Evolutionary conservation across 805 yeast species (phyloP).

Genomic region (Ogataea wickerhamii): DNA sequence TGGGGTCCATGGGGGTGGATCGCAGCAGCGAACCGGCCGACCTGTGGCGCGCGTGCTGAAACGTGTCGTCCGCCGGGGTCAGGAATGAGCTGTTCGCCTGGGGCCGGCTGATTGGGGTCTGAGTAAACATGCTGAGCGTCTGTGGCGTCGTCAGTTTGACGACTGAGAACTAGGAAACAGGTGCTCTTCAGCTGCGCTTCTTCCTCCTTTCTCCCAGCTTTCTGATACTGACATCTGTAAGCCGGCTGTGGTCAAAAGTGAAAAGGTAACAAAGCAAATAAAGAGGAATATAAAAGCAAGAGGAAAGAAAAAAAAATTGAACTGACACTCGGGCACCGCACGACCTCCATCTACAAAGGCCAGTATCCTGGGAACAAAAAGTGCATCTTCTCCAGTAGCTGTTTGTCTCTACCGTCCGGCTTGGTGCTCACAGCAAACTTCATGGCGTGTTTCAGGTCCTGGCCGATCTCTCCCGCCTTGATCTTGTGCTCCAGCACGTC

Average conservation of each 20-base stretch:
- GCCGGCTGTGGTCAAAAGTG: too few species aligned
- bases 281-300: too few species aligned
- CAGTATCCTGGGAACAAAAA: constrained; percentile 90
- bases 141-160: too few species aligned
- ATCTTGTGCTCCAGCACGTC: constrained; percentile 62
- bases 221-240: too few species aligned
- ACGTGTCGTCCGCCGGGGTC: constrained; percentile 29
- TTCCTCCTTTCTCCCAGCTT: too few species aligned
- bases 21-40: constrained; percentile 7
- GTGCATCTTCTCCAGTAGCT: constrained; percentile 74
- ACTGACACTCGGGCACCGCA: not conserved
- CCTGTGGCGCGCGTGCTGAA: constrained; percentile 21
- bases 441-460: constrained; percentile 70
- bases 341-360: constrained; percentile 36
- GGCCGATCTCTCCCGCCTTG: constrained; percentile 59
- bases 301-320: too few species aligned
- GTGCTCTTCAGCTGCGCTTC: too few species aligned
- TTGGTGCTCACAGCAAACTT: constrained; percentile 78
- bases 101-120: constrained; percentile 16
- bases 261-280: too few species aligned
- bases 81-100: constrained; percentile 19
- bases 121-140: constrained; percentile 25
- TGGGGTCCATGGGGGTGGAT: constrained; percentile 15
- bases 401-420: constrained; percentile 67
- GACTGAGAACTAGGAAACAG: too few species aligned